Evolutionary conservation across 495 filamentous ascomycete species (phyloP).

Genomic region (Chaetomium tenue): DNA sequence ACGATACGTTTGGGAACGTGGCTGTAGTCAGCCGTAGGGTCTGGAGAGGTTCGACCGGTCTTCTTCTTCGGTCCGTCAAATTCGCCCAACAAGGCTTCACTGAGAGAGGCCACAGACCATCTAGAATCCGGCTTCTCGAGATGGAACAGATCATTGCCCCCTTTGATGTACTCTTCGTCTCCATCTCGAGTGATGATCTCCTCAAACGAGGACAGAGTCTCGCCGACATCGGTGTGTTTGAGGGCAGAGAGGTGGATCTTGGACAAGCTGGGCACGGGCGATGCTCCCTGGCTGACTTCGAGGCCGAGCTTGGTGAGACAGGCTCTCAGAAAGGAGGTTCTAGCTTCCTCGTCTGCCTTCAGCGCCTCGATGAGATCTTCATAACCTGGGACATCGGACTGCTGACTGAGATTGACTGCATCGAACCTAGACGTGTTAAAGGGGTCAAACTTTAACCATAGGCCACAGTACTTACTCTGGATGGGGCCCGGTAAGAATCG

Average conservation of each 20-base stretch:
- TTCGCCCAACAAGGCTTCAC: conserved; percentile 35
- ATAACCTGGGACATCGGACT: conserved; percentile 62
- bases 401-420: conserved; percentile 67
- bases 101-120: conserved; percentile 55
- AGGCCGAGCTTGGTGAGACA: conserved; percentile 82
- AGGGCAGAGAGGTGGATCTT: conserved; percentile 78
- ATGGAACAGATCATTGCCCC: conserved; percentile 81
- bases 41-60: conserved; percentile 33
- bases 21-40: conserved; percentile 73
- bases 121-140: conserved; percentile 60
- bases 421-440: conserved; percentile 63
- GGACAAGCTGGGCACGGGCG: conserved; percentile 77
- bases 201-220: conserved; percentile 64
- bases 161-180: conserved; percentile 72
- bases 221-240: conserved; percentile 59
- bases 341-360: conserved; percentile 64
- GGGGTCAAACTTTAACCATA: background rate
- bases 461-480: conserved; percentile 67
- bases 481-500: conserved; percentile 83
- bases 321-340: conserved; percentile 75
- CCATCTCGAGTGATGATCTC: conserved; percentile 67
- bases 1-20: conserved; percentile 69
- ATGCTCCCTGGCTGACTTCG: conserved; percentile 65
- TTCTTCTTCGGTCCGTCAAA: conserved; percentile 28
- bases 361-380: conserved; percentile 65